phyloP scores from a whole-genome alignment of 192 early-diverging fungal genomes.

The Mortierella alpina region DNA sequence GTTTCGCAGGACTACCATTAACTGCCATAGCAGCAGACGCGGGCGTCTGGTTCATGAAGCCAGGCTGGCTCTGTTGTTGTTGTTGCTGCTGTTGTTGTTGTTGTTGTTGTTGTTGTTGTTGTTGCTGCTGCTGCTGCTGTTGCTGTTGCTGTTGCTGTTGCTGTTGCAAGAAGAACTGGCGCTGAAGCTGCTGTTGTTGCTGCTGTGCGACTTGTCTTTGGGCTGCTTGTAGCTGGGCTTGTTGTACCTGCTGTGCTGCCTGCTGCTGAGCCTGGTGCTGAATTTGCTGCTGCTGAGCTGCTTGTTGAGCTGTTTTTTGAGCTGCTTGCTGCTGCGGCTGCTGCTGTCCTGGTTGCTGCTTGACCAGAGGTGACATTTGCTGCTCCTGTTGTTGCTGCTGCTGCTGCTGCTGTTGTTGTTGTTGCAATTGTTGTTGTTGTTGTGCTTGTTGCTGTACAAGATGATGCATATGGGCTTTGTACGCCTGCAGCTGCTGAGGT shows the following conservation, averaged over 20 bases:
- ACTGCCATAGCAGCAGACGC: background rate
- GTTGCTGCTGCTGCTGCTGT: constrained; percentile 15
- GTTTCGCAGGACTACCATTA: constrained; percentile 14
- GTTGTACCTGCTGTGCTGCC: background rate
- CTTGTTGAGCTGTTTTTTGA: constrained; percentile 7
- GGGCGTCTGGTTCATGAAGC: constrained; percentile 7
- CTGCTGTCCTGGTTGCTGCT: constrained; percentile 6
- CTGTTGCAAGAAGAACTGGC: constrained; percentile 4
- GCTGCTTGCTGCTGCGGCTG: background rate
- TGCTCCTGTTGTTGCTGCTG: constrained; percentile 1
- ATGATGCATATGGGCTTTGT: background rate
- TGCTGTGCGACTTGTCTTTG: constrained; percentile 3
- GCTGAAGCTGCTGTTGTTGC: constrained; percentile 18
- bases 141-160: constrained; percentile 18
- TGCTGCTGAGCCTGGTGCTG: constrained; percentile 19
- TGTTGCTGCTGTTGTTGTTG: constrained; percentile 6
- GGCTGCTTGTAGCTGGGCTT: background rate
- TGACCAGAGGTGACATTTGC: background rate
- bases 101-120: background rate
- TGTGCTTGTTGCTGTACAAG: constrained; percentile 4
- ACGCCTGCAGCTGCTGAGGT: constrained; percentile 5
- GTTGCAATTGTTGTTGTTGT: constrained; percentile 4
- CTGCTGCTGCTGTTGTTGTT: background rate
- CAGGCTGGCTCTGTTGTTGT: background rate
- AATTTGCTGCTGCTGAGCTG: constrained; percentile 6